Base-by-base conservation (phyloP, 2,329 filamentous ascomycete genomes). In the Parastagonospora avenae region DNA sequence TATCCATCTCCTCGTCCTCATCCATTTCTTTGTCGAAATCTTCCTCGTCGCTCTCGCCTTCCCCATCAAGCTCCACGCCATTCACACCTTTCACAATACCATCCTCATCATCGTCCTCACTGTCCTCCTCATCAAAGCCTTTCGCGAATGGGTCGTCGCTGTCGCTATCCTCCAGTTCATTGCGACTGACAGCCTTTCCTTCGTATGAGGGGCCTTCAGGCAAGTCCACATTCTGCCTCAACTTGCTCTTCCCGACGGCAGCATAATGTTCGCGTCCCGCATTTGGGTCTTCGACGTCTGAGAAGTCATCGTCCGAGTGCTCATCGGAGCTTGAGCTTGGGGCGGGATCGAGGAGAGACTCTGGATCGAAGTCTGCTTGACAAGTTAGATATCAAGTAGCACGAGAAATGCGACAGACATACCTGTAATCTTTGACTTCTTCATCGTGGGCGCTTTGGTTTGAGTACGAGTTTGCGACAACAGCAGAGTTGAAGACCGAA, bases 201-300 rank as follows among this genome's bases (percentile, higher is more conserved):
- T 86, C 82, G 74, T 97, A 97, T 68, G 91, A 84, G 11, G 88
- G 86, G 0, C 92, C 93, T 1, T 97, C 79, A 0, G 84, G 76
- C 14, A 87, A 75, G 19, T 82, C 81, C 30, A 91, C 86, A 50
- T 85, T 85, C 68, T 90, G 87, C 58, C 91, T 86, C 60, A 97
- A 78, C 71, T 90, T 93, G 77, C 89, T 94, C 79, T 92, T 94
- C 81, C 87, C 89, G 29, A 96, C 90, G 45, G 82, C 75, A 37
- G 89, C 83, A 70, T 97, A 97, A 71, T 97, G 93, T 65, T 96
- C 93, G 29, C 92, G 89, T 15, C 89, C 91, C 9, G 81, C 80
- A 53, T 83, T 75, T 9, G 71, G 78, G 60, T 81, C 73, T 45
- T 67, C 35, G 62, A 73, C 49, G 16, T 73, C 75, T 12, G 67